Conservation (phyloP, 2,329 filamentous ascomycete genomes). For the Gaeumannomyces tritici region DNA sequence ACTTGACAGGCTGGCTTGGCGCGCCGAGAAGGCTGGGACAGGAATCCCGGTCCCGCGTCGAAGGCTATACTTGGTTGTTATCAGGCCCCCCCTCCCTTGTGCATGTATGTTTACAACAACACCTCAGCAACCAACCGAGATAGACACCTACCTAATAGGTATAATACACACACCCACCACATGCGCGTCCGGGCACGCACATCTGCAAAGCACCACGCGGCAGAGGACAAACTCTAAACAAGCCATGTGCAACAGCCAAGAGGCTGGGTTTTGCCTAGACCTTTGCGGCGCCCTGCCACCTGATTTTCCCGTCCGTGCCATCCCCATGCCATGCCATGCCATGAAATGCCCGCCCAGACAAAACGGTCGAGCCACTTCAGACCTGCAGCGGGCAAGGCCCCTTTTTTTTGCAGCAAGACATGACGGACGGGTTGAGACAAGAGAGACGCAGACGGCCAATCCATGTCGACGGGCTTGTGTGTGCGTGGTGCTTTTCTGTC, state of each 20-base stretch:
- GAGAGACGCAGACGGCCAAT: neutral
- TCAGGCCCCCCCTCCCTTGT: neutral
- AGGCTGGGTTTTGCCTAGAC: too few species aligned
- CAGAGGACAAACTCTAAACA: too few species aligned
- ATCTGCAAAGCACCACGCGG: too few species aligned
- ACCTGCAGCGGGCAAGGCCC: neutral
- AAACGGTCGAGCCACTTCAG: neutral
- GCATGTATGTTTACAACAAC: too few species aligned
- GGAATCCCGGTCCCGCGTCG: neutral
- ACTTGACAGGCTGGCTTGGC: neutral
- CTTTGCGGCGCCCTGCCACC: neutral
- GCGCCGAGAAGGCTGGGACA: neutral
- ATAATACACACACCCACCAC: neutral
- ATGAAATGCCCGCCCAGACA: neutral
- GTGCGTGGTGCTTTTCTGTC: neutral
- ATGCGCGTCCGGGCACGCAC: neutral
- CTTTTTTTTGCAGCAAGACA: neutral
- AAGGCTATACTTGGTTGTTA: neutral
- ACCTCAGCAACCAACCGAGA: too few species aligned
- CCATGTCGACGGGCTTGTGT: too few species aligned
- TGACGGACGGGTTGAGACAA: neutral
- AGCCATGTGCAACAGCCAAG: neutral
- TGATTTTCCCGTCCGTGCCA: neutral
- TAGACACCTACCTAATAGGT: too few species aligned
- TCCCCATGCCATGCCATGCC: neutral